Percentiles rank a stretch among this genome's conserved stretches.
phyloP scores from a whole-genome alignment of 2,329 filamentous ascomycete genomes.

The Aschersonia sp. region DNA sequence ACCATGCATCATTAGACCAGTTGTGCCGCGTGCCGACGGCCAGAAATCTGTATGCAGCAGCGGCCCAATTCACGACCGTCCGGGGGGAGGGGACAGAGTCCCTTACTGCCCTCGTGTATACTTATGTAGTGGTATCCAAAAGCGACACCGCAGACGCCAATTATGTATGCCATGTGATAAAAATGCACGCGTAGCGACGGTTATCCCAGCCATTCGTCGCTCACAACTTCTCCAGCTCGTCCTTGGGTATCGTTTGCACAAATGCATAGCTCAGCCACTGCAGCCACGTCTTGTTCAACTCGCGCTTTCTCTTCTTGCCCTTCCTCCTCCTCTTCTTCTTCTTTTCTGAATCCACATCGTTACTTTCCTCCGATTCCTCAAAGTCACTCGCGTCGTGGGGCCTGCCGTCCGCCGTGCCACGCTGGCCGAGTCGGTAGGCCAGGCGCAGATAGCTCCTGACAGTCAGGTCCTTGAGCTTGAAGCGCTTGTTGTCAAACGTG shows the following conservation, averaged over 20 bases:
- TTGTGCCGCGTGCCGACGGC: too few species aligned
- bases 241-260: slow-evolving; percentile 53
- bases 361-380: slow-evolving; percentile 13
- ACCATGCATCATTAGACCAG: too few species aligned
- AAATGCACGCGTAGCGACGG: neutral
- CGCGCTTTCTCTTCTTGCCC: slow-evolving; percentile 35
- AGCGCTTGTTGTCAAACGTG: slow-evolving; percentile 62
- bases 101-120: too few species aligned
- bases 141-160: neutral
- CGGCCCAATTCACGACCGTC: too few species aligned
- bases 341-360: slow-evolving; percentile 19
- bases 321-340: slow-evolving; percentile 31
- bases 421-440: slow-evolving; percentile 57
- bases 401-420: slow-evolving; percentile 4
- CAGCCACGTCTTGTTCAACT: slow-evolving; percentile 56
- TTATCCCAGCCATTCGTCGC: neutral
- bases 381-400: slow-evolving; percentile 12
- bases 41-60: too few species aligned
- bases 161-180: neutral
- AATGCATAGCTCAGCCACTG: slow-evolving; percentile 69
- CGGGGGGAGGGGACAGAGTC: too few species aligned
- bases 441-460: slow-evolving; percentile 68
- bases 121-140: too few species aligned
- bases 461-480: slow-evolving; percentile 68
- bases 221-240: slow-evolving; percentile 43